Evolutionary conservation across 176 grass and related monocot genomes (phyloP).

Genomic region (Ananas comosus): DNA sequence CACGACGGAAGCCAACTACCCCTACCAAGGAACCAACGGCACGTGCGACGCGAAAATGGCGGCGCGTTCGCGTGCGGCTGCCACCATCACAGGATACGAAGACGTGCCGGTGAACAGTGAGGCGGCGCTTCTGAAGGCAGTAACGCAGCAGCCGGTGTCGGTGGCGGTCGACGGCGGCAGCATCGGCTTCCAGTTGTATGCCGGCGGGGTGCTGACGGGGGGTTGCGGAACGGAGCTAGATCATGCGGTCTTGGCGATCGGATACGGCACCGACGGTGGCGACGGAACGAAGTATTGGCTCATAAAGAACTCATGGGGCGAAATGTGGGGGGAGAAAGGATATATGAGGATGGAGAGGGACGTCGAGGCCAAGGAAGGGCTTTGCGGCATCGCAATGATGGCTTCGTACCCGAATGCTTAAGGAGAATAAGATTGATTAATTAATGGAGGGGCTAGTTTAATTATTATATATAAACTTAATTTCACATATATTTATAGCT

Average conservation of each 20-base stretch:
- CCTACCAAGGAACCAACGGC: conserved; percentile 38
- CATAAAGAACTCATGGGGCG: conserved; percentile 16
- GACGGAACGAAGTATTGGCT: conserved; percentile 15
- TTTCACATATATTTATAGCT: no score
- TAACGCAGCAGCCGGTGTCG: conserved; percentile 23
- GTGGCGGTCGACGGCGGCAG: conserved; percentile 1
- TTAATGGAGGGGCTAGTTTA: no score
- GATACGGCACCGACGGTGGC: not conserved
- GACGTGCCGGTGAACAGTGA: conserved; percentile 48
- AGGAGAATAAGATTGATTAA: not conserved
- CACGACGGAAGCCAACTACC: conserved; percentile 38
- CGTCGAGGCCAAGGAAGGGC: not conserved
- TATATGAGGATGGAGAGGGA: conserved; percentile 20
- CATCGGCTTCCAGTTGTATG: conserved; percentile 5
- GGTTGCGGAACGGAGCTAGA: conserved; percentile 10
- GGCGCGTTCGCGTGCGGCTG: not conserved
- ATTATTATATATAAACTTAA: no score
- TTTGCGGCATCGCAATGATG: conserved; percentile 12
- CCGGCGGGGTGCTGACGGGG: conserved; percentile 1
- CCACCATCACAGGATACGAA: conserved; percentile 30
- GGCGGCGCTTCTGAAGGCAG: conserved; percentile 32
- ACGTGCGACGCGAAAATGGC: conserved; percentile 12
- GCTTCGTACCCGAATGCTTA: conserved; percentile 3
- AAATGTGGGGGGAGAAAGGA: not conserved
- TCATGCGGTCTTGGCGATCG: conserved; percentile 6